Base-by-base conservation (phyloP, 805 yeast species). In the Yamadazyma laniorum region DNA sequence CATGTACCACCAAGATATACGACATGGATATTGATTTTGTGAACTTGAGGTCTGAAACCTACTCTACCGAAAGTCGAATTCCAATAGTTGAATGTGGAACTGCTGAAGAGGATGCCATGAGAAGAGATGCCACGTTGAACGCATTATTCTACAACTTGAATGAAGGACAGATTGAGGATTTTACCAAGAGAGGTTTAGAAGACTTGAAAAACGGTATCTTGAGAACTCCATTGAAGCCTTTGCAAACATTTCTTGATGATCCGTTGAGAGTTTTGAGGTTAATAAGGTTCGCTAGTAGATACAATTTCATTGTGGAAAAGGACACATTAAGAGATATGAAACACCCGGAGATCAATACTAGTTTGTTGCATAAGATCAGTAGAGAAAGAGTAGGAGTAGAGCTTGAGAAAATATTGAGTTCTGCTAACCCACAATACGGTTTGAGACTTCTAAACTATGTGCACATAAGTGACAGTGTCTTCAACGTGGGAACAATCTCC, bases 71-170 rank as follows among this genome's bases (percentile, higher is more conserved):
- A 26, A 83, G 95, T 34, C 66, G 99, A 37, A 88, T 93, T n/a
- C 99, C 99, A 1, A 58, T 67, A 1, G 79, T 87, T 28, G 74
- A 76, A 51, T 83, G 80, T 51, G 99, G 99, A 0, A 89, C 98
- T 0, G 91, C 98, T 0, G 74, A 77, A 44, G 85, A 91, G 55
- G 99, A 93, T 60, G 96, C 98, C 0, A 66, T 79, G 47, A 74
- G 99, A 52, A 72, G 99, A 55, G 99, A 93, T 64, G 98, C 98
- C 2, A 93, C 99, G 0, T 65, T 93, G 37, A 93, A 93, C 58
- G 95, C 99, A 0, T 64, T 93, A 17, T 93, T 93, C 54, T 93
- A 84, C 61, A 93, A 93, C 59, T 72, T 93, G 36, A 74, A 74
- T 37, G 75, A 80, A 4, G 69, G 68, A 11, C 49, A 72, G 42